Evolutionary conservation across 2,329 filamentous ascomycete species (phyloP).

Genomic region (Aureobasidium leucospermi): DNA sequence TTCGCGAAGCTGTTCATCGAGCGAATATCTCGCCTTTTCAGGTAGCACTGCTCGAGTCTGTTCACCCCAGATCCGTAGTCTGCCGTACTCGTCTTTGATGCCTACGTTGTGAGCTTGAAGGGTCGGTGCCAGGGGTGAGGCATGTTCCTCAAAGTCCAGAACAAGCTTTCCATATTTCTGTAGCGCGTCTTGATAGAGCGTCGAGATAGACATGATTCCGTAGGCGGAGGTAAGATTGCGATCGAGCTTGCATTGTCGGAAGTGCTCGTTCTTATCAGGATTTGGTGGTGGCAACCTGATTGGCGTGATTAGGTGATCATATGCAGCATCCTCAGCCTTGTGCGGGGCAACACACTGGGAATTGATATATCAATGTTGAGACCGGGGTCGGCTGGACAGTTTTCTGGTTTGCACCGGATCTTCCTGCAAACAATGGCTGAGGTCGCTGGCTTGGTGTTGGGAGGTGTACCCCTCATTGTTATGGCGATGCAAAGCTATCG

Average conservation of each 20-base stretch:
- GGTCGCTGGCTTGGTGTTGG: not conserved
- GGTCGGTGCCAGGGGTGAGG: not conserved
- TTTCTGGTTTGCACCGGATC: not conserved
- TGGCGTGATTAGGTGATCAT: not conserved
- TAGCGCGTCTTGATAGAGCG: no score
- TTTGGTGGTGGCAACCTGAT: not conserved
- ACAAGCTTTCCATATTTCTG: not conserved
- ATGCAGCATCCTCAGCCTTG: not conserved
- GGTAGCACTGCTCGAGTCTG: not conserved
- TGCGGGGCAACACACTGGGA: not conserved
- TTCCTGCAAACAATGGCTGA: not conserved
- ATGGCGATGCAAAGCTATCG: not conserved
- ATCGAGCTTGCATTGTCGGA: no score
- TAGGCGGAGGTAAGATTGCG: no score
- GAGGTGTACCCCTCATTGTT: not conserved
- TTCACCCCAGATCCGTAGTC: not conserved
- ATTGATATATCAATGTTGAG: no score
- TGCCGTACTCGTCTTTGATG: not conserved
- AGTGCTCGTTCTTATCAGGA: no score
- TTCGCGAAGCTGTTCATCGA: not conserved
- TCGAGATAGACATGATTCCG: no score
- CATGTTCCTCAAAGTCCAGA: not conserved
- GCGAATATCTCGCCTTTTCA: not conserved
- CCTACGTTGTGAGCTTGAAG: not conserved
- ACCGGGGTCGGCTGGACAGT: no score